Evolutionary conservation across 306 rosid species (phyloP).

Genomic region (Cucurbita moschata): DNA sequence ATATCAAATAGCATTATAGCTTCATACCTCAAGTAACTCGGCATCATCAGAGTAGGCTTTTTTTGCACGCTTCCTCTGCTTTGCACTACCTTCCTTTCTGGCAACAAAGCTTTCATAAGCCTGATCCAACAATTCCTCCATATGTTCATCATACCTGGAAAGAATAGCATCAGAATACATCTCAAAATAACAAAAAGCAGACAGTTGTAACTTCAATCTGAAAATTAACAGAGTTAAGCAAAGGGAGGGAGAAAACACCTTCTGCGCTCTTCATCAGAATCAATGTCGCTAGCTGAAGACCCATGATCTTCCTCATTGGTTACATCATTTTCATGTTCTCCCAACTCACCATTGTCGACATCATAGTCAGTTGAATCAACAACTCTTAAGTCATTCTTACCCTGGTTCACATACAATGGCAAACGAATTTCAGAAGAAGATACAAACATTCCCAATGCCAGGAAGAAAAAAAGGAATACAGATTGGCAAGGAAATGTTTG

Average conservation of each 20-base stretch:
- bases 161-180: background rate
- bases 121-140: conserved; percentile 62
- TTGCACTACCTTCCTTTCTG: conserved; percentile 65
- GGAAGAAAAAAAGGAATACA: background rate
- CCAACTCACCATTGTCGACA: conserved; percentile 31
- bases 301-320: conserved; percentile 17
- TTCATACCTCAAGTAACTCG: conserved; percentile 57
- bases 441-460: background rate
- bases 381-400: conserved; percentile 67
- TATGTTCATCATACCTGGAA: conserved; percentile 61
- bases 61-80: conserved; percentile 70
- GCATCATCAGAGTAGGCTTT: conserved; percentile 31
- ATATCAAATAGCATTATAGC: background rate
- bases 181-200: conserved; percentile 4
- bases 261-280: conserved; percentile 71
- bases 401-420: conserved; percentile 26
- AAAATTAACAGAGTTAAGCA: background rate
- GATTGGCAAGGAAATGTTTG: background rate
- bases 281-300: conserved; percentile 50
- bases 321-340: conserved; percentile 39
- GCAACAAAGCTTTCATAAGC: conserved; percentile 65
- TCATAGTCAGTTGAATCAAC: conserved; percentile 65
- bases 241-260: conserved; percentile 52
- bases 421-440: conserved; percentile 6
- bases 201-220: background rate